Conservation (phyloP, 2,329 filamentous ascomycete genomes). For the Paracorniculantispora psalliotae region DNA sequence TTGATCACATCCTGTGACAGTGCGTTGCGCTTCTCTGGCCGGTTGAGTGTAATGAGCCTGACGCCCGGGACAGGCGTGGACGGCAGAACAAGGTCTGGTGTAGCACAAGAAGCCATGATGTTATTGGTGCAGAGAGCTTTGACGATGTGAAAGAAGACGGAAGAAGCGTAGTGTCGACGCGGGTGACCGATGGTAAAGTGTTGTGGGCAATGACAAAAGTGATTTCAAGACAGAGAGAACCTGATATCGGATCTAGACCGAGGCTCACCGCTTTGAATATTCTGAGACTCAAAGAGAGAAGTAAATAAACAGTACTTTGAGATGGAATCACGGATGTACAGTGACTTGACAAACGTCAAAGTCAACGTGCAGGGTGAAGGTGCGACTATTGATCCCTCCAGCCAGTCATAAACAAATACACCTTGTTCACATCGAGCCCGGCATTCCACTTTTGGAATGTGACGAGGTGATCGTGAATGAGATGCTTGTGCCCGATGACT, state of each 20-base stretch:
- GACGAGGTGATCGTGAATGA: not conserved
- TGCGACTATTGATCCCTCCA: not conserved
- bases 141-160: not conserved
- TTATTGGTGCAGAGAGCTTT: not conserved
- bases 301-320: not conserved
- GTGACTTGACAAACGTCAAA: not conserved
- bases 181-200: not conserved
- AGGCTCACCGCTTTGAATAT: not conserved
- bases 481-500: not conserved
- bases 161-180: not conserved
- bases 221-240: not conserved
- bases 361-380: not conserved
- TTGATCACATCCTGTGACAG: constrained; percentile 45
- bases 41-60: constrained; percentile 43
- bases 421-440: not conserved
- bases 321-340: not conserved
- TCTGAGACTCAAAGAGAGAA: not conserved
- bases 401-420: not conserved
- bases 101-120: not conserved
- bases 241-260: not conserved
- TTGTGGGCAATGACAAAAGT: not conserved
- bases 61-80: constrained; percentile 30
- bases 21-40: constrained; percentile 53
- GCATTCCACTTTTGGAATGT: constrained; percentile 9
- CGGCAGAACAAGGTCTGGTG: constrained; percentile 16